Evolutionary conservation across 2,329 filamentous ascomycete genomes (phyloP), one percentile per base, ranked within the genome.

Genomic region (Xylaria sp.): DNA sequence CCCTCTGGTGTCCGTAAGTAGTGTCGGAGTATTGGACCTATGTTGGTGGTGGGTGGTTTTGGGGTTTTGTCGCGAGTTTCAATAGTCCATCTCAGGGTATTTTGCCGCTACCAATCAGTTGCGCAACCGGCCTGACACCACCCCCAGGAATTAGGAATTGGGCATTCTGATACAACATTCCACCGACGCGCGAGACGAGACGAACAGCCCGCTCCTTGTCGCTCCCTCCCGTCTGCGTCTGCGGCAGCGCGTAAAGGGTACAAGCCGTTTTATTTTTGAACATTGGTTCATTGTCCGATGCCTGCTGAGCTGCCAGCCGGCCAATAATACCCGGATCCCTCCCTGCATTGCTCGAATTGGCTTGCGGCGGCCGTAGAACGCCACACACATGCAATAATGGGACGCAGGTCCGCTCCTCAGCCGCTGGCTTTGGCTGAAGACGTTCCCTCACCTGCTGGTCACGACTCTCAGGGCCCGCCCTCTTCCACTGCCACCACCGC

Each of bases 371-470:
- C 48, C 66, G 58, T 63, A 50, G 42, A 55, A 72, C 65, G 68
- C 69, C 68, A 69, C 64, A 53, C 66, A 66, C 62, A 66, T 69
- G 70, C 70, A 71, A 80, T 69, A 72, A 88, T 88, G 86, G 86
- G 83, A 81, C 87, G 86, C 79, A 89, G 87, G 80, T 81, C 84
- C 76, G 85, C 83, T 80, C 87, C 86, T 73, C 84, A 88, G 82
- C 86, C 87, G 80, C 83, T 88, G 80, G 80, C 83, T 78, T 82
- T 88, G 79, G 81, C 82, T 75, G 82, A 82, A 73, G 82, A 82
- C 72, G 76, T 79, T 68, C 77, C 77, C 71, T 77, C 75, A 60
- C 69, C 74, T 75, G 75, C 65, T 65, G 60, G 21, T 55, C 63
- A 74, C 76, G 74, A 60, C 37, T 59, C 76, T 63, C 77, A 76